Evolutionary conservation across 345 rosid genomes (phyloP), one percentile per base, ranked within the genome.

Genomic region (Salix brachista): DNA sequence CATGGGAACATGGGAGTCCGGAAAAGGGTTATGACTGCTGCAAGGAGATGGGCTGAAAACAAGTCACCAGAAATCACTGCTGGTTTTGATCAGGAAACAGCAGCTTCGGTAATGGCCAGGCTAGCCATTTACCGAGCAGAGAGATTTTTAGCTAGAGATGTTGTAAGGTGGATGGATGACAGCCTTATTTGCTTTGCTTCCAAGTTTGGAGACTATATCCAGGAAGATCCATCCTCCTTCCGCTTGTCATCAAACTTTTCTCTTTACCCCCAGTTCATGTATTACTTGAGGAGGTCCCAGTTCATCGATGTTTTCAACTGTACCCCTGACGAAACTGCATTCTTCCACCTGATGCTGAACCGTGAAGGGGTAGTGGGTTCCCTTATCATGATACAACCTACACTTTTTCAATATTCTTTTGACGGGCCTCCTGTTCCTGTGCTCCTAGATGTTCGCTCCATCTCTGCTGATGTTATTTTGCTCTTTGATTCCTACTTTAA

Each of bases 21-120:
- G 78, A 90, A 89, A 80, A 88, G 99, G 71, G 97, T 95, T 58
- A 90, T 96, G 54, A 96, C 99, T 0, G 97, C 92, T 74, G 98
- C 97, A 7, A 90, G 99, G 81, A 91, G 99, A 83, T 96, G 97
- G 96, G 94, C 87, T 50, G 84, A 84, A n/a, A 93, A 89, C 75
- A 87, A 87, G 74, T 86, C 96, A 1, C 91, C 94, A 2, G 99
- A 96, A 73, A 87, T 91, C 48, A 78, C 86, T 75, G 83, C 95
- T 16, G 95, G 99, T 39, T 96, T 96, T 28, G 98, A 93, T 86
- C 99, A 96, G 87, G 98, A 96, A 91, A 89, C 97, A 67, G 98
- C 99, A 19, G 94, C 98, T 78, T 88, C 95, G 0, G 92, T 96
- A 46, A 92, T 93, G 97, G 97, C 97, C 21, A 88, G 99, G 74